Evolutionary conservation across 148 eudicot species (phyloP).

Genomic region (Bassia scoparia): DNA sequence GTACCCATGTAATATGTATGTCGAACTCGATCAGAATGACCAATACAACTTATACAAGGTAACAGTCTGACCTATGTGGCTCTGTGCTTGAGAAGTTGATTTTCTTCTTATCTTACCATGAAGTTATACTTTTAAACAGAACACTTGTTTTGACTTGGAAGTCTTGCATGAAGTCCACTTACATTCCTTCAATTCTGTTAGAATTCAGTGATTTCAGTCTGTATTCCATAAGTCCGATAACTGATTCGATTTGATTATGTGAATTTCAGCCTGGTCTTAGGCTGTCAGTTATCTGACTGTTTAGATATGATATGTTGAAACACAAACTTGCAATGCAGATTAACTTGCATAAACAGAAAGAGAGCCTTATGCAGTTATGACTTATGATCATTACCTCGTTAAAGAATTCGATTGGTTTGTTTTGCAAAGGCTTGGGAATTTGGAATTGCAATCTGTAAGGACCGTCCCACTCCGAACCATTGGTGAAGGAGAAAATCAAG

Average conservation of each 20-base stretch:
- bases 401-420: slow-evolving; percentile 55
- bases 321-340: not conserved
- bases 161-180: not conserved
- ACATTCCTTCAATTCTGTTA: no score
- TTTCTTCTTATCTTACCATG: not conserved
- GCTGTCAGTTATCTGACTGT: not conserved
- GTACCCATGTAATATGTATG: not conserved
- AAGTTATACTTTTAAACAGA: not conserved
- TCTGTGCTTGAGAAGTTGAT: not conserved
- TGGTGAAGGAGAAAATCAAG: slow-evolving; percentile 85
- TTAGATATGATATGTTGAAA: not conserved
- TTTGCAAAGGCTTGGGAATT: slow-evolving; percentile 66
- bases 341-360: not conserved
- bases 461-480: slow-evolving; percentile 87
- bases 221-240: not conserved
- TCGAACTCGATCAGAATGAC: not conserved
- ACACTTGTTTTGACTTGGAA: not conserved
- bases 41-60: no score
- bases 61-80: no score
- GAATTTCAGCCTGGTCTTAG: not conserved
- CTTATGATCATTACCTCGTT: slow-evolving; percentile 73
- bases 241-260: not conserved
- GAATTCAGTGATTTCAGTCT: not conserved
- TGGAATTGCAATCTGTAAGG: slow-evolving; percentile 87
- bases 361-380: slow-evolving; percentile 23